Base-by-base conservation (phyloP, 2,329 filamentous ascomycete species). In the Karstenula rhodostoma region DNA sequence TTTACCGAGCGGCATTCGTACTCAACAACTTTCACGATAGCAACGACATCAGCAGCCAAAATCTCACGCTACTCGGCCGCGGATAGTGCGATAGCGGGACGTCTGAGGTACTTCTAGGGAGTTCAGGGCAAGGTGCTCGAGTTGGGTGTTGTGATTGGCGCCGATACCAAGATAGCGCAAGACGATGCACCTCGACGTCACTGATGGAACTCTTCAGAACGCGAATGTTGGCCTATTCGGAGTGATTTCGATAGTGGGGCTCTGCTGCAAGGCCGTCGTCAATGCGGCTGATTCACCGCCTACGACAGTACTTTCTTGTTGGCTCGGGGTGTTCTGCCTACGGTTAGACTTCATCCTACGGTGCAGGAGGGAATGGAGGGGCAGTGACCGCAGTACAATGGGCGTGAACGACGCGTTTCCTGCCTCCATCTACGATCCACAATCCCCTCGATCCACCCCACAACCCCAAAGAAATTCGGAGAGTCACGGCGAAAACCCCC, bases 131-230 rank as follows among this genome's bases (percentile, higher is more conserved):
- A 22, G 53, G 62, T 63, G 64, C 46, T 51, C 46, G 19, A 29
- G 42, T 10, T 4, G 47, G 42, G 35, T 19, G 22, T 23, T 49
- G 29, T 65, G 46, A 67, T 67, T 65, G 62, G 60, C 5, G 10
- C n/a, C 33, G 22, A 32, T 2, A 17, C 15, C 35, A 22, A 35
- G 19, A 40, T 56, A 56, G 57, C 53, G 27, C 35, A 51, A 19
- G 9, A 23, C 27, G 40, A 60, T 46, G 62, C 62, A 61, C 17
- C 17, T 53, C 59, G 50, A 66, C 64, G 64, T 67, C 64, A 61
- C 47, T 59, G 27, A 44, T 25, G 49, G 27, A 32, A 44, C 23
- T 35, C 12, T 57, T 47, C 44, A 47, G 44, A 35, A 23, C 29
- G 44, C 49, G 51, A 13, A 19, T 49, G 19, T 35, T 29, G 40